phyloP scores from a whole-genome alignment of 768 basidiomycete species.

The Leccinum truebloodii region DNA sequence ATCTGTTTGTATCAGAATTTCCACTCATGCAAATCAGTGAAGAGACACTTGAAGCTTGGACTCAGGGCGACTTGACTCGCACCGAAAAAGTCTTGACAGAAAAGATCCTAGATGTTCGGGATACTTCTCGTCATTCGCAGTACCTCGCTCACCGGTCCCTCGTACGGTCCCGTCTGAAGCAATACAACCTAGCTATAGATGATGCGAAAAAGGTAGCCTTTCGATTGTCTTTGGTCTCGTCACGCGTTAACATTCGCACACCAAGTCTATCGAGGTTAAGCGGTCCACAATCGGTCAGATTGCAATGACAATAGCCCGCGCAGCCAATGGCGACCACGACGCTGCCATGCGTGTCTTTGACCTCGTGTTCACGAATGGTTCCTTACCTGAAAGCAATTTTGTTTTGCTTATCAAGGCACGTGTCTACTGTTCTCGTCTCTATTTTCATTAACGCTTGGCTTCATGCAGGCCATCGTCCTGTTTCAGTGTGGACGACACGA shows the following conservation, averaged over 20 bases:
- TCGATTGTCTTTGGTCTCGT: no score
- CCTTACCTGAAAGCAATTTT: constrained; percentile 1
- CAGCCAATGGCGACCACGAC: constrained; percentile 3
- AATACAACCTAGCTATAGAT: no score
- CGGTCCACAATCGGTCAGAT: constrained; percentile 13
- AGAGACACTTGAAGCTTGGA: no score
- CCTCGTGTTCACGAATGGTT: constrained; percentile 4
- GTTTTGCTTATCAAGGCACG: constrained; percentile 17
- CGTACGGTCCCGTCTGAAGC: no score
- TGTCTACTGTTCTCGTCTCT: accelerated
- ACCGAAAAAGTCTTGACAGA: no score
- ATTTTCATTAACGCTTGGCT: neutral
- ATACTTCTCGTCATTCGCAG: no score
- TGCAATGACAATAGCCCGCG: neutral
- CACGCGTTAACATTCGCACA: neutral
- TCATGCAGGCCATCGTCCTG: constrained; percentile 6
- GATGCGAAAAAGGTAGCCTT: no score
- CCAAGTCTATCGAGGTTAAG: neutral
- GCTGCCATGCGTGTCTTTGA: constrained; percentile 8
- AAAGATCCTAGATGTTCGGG: no score
- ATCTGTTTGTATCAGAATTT: no score
- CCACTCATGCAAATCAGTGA: no score
- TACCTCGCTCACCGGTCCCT: no score
- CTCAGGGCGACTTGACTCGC: no score
- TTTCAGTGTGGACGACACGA: constrained; percentile 10